Conservation (phyloP, 352 stramenopile species). For the Pythium coloratum region DNA sequence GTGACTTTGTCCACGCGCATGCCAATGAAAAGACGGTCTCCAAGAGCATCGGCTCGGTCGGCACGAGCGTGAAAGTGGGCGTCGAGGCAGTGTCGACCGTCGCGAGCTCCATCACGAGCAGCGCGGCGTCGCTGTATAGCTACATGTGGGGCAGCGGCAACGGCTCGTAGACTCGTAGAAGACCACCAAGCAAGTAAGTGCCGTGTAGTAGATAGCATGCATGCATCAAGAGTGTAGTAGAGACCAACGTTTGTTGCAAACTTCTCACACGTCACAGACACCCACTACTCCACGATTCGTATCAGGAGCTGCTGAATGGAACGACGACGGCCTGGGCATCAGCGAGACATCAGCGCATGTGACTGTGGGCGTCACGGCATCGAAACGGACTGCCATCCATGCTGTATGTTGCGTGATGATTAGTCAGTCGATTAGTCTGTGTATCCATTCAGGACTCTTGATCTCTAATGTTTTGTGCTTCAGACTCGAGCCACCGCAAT, state of each 20-base stretch:
- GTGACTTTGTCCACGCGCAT: conserved; percentile 85
- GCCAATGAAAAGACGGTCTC: conserved; percentile 85
- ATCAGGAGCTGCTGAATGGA: no score
- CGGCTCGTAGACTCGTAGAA: not conserved
- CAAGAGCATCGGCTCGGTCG: conserved; percentile 77
- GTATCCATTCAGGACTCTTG: no score
- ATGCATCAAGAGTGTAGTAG: not conserved
- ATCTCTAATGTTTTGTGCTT: no score
- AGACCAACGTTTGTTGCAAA: not conserved
- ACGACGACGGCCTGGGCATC: no score
- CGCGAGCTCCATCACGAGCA: conserved; percentile 68
- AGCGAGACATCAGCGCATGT: not conserved
- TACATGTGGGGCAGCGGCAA: conserved; percentile 69
- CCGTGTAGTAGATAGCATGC: not conserved
- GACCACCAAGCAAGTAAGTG: not conserved
- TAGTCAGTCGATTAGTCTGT: no score
- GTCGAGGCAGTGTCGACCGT: conserved; percentile 82
- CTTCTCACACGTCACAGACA: no score
- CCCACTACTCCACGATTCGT: no score
- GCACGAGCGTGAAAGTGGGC: conserved; percentile 80
- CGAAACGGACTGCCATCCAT: no score
- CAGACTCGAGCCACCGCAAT: no score
- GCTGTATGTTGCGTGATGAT: no score
- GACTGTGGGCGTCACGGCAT: not conserved
- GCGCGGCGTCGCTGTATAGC: conserved; percentile 83